A percentile compares a stretch with the other conserved stretches of the same genome.
Evolutionary conservation across 306 rosid species (phyloP).

Genomic region (Vigna radiata): DNA sequence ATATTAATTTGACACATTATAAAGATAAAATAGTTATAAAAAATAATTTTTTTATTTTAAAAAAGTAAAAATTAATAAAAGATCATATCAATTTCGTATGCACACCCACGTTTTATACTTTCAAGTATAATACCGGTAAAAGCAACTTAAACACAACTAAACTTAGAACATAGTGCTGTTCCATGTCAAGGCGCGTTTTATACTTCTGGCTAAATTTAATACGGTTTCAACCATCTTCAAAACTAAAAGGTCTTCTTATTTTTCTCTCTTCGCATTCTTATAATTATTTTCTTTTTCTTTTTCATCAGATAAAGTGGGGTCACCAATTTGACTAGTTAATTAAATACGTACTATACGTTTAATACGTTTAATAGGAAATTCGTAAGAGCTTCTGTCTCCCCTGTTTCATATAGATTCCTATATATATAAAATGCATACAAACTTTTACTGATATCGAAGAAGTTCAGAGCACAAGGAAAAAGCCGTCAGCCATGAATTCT

Average conservation of each 20-base stretch:
- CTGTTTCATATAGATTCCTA: too few relatives aligned
- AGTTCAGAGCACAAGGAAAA: too few relatives aligned
- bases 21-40: too few relatives aligned
- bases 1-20: too few relatives aligned
- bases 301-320: neutral
- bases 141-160: too few relatives aligned
- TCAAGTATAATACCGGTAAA: neutral
- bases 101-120: neutral
- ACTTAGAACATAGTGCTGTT: neutral
- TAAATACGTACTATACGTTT: neutral
- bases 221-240: neutral
- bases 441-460: too few relatives aligned
- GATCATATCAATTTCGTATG: neutral
- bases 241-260: neutral
- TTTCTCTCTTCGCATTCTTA: neutral
- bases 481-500: neutral
- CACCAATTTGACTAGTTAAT: neutral
- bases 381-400: too few relatives aligned
- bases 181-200: neutral
- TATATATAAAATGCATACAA: too few relatives aligned
- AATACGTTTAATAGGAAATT: neutral
- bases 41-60: too few relatives aligned
- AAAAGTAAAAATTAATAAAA: too few relatives aligned
- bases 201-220: neutral
- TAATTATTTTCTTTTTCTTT: neutral